phyloP scores from a whole-genome alignment of 208 protist species.

The Leptomonas pyrrhocoris region DNA sequence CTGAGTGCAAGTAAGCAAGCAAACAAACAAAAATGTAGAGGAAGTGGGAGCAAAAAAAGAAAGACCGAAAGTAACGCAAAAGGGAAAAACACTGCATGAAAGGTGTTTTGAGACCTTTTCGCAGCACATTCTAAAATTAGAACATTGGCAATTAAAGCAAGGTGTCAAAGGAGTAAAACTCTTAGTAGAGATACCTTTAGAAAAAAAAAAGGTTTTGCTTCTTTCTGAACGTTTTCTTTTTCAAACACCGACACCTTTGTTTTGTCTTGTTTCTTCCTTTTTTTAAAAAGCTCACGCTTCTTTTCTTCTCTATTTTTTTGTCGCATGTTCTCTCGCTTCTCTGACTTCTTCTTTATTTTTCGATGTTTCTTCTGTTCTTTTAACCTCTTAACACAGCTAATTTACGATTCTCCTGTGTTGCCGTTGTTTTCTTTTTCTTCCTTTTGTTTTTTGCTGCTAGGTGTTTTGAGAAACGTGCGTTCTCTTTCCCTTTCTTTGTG shows the following conservation, averaged over 20 bases:
- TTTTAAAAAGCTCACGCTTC: background rate
- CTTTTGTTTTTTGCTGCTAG: background rate
- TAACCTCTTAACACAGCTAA: background rate
- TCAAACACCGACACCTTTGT: background rate
- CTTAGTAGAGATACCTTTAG: background rate
- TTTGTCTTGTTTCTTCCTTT: constrained; percentile 2
- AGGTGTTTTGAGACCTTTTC: background rate
- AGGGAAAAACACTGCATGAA: background rate
- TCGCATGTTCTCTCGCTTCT: too few species aligned
- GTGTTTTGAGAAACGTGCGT: background rate
- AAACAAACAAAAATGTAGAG: too few species aligned
- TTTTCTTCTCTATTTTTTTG: constrained; percentile 6
- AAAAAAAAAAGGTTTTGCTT: background rate
- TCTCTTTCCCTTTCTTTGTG: constrained; percentile 2
- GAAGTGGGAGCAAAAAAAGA: too few species aligned
- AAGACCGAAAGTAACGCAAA: background rate
- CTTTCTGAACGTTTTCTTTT: background rate
- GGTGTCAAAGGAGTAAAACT: background rate
- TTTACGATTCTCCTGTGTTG: background rate
- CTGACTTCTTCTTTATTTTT: background rate
- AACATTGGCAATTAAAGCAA: background rate
- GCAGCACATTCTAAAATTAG: background rate
- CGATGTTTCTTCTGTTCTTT: background rate
- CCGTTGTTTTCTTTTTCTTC: background rate
- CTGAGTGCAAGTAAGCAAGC: too few species aligned